phyloP scores from a whole-genome alignment of 345 rosid species.

The Arabis alpina region DNA sequence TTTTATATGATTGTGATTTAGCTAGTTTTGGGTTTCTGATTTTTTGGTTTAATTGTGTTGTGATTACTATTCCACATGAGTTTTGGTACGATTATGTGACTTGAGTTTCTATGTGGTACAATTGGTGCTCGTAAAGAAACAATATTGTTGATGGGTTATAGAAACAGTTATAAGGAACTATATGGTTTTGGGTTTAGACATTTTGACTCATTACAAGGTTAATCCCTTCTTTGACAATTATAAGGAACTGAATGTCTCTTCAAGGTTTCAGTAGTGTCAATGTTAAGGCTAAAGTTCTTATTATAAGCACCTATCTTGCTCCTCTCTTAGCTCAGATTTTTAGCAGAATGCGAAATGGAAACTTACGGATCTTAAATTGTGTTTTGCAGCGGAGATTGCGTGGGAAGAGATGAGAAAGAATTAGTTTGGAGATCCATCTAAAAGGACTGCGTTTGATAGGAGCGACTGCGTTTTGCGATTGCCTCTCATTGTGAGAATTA shows the following conservation, averaged over 20 bases:
- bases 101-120: no score
- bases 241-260: neutral
- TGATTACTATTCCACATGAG: no score
- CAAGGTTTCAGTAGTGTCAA: neutral
- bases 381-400: conserved; percentile 39
- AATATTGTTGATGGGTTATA: neutral
- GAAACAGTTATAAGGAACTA: neutral
- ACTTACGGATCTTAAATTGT: neutral
- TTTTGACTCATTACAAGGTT: neutral
- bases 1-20: no score
- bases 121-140: neutral
- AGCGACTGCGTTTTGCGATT: conserved; percentile 22
- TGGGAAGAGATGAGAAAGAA: conserved; percentile 47
- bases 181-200: no score
- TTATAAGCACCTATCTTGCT: conserved; percentile 1
- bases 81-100: no score
- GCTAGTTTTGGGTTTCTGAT: no score
- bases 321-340: neutral
- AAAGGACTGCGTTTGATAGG: conserved; percentile 16
- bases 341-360: neutral
- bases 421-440: conserved; percentile 45
- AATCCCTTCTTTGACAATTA: neutral
- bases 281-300: conserved; percentile 5
- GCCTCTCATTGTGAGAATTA: neutral
- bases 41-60: no score